Base-by-base conservation (phyloP, 345 rosid genomes). In the Linum trigynum region DNA sequence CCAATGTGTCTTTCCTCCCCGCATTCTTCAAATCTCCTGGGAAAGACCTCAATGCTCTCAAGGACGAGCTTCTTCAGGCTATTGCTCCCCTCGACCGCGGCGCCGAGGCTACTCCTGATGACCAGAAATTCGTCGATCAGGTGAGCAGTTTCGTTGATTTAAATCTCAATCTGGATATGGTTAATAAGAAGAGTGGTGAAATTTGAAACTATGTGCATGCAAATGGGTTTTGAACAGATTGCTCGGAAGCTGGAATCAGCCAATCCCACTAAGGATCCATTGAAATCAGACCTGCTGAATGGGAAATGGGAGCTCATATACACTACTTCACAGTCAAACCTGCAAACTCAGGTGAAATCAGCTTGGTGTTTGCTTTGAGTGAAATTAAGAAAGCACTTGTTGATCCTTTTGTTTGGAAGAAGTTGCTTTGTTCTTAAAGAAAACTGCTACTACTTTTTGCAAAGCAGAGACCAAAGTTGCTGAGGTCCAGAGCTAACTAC, bases 241-340 rank as follows among this genome's bases (percentile, higher is more conserved):
- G 94, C 90, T 0, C 84, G 85, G 43, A 76, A 88, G 62, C 89
- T 92, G 67, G 97, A 92, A 83, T 88, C 85, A n/a, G 90, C 77
- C 35, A 90, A 70, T 76, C 94, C 90, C 9, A 83, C 80, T 1
- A 92, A 82, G 81, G 86, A 80, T 80, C 96, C 96, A 36, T 67
- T 92, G 41, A 92, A 90, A 16, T 90, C 97, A 59, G 79, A 74
- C 63, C 82, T 90, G 35, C 40, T 90, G 5, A 76, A 85, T 84
- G 96, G 97, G 38, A 90, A 92, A 77, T 90, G 98, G 97, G 96
- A 92, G 82, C 97, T 92, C 67, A 74, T 90, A 62, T 90, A 86
- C 67, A 92, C 98, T 12, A 92, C 98, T 40, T 92, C 97, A 50
- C 75, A 74, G 60, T 90, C 96, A 2, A 88, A 90, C 74, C 71